Evolutionary conservation across 2,329 filamentous ascomycete species (phyloP).

Genomic region (Pseudocercospora eumusae): DNA sequence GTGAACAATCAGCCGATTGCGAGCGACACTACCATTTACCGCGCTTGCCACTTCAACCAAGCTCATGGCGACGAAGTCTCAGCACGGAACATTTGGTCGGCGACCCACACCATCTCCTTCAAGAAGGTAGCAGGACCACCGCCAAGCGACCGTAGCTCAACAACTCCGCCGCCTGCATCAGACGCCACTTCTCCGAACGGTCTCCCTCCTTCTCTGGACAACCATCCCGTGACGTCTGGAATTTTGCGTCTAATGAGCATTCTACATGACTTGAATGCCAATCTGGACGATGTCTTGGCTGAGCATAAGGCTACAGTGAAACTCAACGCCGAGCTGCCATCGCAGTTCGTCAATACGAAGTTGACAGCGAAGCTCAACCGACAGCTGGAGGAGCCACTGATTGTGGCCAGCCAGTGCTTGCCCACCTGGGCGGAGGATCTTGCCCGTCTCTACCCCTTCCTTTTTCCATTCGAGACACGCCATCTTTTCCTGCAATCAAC

Average conservation of each 20-base stretch:
- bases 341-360: constrained; percentile 98
- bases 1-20: constrained; percentile 80
- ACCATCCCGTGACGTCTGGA: constrained; percentile 79
- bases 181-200: constrained; percentile 57
- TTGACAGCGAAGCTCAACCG: constrained; percentile 96
- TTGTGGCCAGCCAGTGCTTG: constrained; percentile 94
- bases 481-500: constrained; percentile 97
- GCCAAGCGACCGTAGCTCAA: constrained; percentile 59
- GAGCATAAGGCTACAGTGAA: constrained; percentile 66
- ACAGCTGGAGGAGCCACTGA: constrained; percentile 92
- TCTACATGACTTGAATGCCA: constrained; percentile 87
- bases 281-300: constrained; percentile 84
- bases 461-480: constrained; percentile 96
- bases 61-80: constrained; percentile 64
- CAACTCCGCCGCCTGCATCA: constrained; percentile 50
- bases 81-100: constrained; percentile 82
- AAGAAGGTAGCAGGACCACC: constrained; percentile 80
- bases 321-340: constrained; percentile 76
- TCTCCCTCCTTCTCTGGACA: constrained; percentile 76
- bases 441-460: constrained; percentile 88
- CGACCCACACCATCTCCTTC: constrained; percentile 88
- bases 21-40: constrained; percentile 93
- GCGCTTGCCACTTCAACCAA: constrained; percentile 78
- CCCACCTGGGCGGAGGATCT: constrained; percentile 96
- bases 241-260: constrained; percentile 88